Base-by-base conservation (phyloP, 768 basidiomycete genomes). In the Tylopilus cervinicoccineus region DNA sequence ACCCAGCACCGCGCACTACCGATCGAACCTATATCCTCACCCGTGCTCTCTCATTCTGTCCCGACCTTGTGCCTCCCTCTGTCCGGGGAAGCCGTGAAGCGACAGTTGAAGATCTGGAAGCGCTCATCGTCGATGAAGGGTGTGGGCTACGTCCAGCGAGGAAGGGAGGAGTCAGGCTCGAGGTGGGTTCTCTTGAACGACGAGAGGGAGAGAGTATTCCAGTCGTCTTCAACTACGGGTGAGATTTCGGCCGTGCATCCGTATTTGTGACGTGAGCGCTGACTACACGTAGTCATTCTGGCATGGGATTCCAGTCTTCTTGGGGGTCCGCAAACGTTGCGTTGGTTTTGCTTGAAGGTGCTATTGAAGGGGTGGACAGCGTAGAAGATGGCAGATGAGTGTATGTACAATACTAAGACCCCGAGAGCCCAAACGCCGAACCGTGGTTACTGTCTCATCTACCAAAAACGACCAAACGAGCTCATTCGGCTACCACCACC, bases 141-240 rank as follows among this genome's bases (percentile, higher is more conserved):
- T 77, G 78, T 55, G 88, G 88, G 3, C 65, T 90, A 39, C 72
- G 87, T 4, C 88, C 88, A 1, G 77, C 66, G 1, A 69, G 88
- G 46, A 80, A 78, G 33, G 84, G 81, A n/a, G 86, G 87, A 0
- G 72, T 89, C 27, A 67, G 86, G 22, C 65, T 88, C 2, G 82
- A 78, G 33, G 62, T 63, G 0, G 77, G 76, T 29, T 74, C 67
- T 69, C 54, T 75, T 20, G 67, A 67, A 11, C 57, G 53, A 13
- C 47, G 55, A 27, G 53, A 55, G 53, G 60, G 56, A 16, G 52
- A 46, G 17, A 67, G 57, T 47, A 64, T 80, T 14, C 80, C 80
- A 0, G 61, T 84, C 22, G 71, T 85, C 0, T 72, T 80, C 55
- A 84, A 87, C 59, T 84, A 86, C 54, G 84, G 84, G 78, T 82